Base-by-base conservation (phyloP, 1,284 basidiomycete genomes). In the Rugosomyces carneus region DNA sequence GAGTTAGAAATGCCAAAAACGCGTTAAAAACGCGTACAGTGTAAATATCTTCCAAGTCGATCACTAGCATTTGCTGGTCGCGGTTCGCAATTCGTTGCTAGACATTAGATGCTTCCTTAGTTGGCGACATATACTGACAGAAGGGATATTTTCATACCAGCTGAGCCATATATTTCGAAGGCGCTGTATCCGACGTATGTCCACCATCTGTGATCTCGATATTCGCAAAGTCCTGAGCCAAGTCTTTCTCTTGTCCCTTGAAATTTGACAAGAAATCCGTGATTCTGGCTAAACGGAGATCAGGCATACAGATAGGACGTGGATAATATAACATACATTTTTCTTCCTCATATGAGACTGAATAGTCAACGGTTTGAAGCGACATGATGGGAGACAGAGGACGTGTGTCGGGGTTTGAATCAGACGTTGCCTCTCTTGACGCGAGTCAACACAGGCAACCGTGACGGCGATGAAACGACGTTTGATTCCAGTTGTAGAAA, bases 41-140 rank as follows among this genome's bases (percentile, higher is more conserved):
- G 48, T 75, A 70, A 21, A 94, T 69, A 62, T 94, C 91, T 60
- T 92, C 88, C 23, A 94, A 65, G 53, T 92, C 88, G 53, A 94
- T 79, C 36, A 81, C 70, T 13, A 94, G 71, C 76, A 85, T 85
- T 54, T 90, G 80, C 61, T 93, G 89, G 50, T 95, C 88, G 37
- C 95, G 80, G 66, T 99, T 96, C 42, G 94, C 90, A 51, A 99
- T 87, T 44, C 77, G 77, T 86, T 94, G 89, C 89, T 93, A 37
- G n/a, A 23, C 21, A 45, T 40, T 34, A 55, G 18, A 20, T 37
- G 7, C 42, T 29, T 51, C 47, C 56, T 52, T 51, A 53, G 47
- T 41, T 49, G 64, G 53, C 43, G 55, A 60, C 51, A 47, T 58
- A 57, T 60, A 61, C 59, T 58, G 54, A 56, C 60, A 60, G 41